A percentile compares a stretch with the other conserved stretches of the same genome.
Evolutionary conservation across 306 rosid genomes (phyloP).

Genomic region (Lathyrus oleraceus): DNA sequence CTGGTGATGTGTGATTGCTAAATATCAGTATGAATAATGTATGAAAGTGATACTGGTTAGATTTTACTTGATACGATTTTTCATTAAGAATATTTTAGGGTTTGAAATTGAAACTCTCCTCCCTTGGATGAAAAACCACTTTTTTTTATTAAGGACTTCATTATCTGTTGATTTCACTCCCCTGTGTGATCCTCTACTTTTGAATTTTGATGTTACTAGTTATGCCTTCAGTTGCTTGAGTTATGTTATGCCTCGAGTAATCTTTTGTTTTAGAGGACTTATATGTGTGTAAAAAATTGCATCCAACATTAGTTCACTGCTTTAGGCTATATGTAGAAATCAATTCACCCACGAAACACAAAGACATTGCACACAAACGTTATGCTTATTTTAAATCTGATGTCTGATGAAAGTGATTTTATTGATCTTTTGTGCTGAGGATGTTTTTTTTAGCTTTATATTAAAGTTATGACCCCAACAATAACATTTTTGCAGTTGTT

Average conservation of each 20-base stretch:
- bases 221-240: background rate
- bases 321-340: background rate
- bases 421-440: background rate
- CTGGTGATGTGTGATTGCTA: background rate
- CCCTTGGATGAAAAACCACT: background rate
- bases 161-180: background rate
- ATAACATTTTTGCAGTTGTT: constrained; percentile 32
- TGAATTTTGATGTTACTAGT: background rate
- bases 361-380: background rate
- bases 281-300: background rate
- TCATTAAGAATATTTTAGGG: background rate
- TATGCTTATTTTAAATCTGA: background rate
- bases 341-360: background rate
- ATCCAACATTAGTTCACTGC: background rate
- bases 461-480: constrained; percentile 6
- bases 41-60: background rate
- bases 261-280: background rate
- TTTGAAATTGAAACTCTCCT: background rate
- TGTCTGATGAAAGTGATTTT: background rate
- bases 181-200: background rate
- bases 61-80: background rate
- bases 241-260: background rate
- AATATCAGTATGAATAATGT: background rate
- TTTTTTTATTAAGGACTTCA: background rate
- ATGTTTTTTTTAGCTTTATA: constrained; percentile 11